Evolutionary conservation across 2,329 filamentous ascomycete species (phyloP).

Genomic region (Epichloe scottii): DNA sequence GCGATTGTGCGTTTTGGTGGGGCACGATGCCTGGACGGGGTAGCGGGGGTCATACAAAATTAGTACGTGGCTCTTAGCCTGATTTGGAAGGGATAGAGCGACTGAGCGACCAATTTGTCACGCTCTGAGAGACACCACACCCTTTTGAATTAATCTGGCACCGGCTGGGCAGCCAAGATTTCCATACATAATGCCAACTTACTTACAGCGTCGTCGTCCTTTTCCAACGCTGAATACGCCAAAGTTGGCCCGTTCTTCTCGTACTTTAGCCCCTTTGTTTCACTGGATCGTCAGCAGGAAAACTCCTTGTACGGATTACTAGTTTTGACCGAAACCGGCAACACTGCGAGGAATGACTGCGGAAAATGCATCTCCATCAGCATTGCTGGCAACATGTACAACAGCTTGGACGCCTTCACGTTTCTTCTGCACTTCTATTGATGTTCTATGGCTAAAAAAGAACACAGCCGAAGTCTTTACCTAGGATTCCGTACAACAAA

Average conservation of each 20-base stretch:
- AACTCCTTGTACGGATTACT: background rate
- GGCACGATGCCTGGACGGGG: conserved; percentile 16
- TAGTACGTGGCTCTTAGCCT: background rate
- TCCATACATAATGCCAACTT: too few relatives aligned
- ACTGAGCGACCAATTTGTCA: too few relatives aligned
- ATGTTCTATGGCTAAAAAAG: background rate
- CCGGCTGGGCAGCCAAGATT: background rate
- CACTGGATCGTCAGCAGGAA: too few relatives aligned
- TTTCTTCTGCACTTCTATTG: background rate
- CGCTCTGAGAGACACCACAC: background rate
- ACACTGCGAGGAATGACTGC: background rate
- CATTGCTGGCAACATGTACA: background rate
- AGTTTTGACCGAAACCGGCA: background rate
- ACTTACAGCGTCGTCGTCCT: too few relatives aligned
- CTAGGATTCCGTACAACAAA: conserved; percentile 2
- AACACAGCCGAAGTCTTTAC: background rate
- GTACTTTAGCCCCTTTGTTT: too few relatives aligned
- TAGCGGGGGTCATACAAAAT: conserved; percentile 1
- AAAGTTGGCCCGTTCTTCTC: too few relatives aligned
- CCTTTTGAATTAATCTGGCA: background rate
- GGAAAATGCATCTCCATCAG: background rate
- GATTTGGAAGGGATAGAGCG: background rate
- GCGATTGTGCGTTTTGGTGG: conserved; percentile 35
- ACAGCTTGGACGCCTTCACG: background rate
- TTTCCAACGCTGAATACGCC: too few relatives aligned